Conservation (phyloP, 257 asterid species). For the Lycium barbarum region DNA sequence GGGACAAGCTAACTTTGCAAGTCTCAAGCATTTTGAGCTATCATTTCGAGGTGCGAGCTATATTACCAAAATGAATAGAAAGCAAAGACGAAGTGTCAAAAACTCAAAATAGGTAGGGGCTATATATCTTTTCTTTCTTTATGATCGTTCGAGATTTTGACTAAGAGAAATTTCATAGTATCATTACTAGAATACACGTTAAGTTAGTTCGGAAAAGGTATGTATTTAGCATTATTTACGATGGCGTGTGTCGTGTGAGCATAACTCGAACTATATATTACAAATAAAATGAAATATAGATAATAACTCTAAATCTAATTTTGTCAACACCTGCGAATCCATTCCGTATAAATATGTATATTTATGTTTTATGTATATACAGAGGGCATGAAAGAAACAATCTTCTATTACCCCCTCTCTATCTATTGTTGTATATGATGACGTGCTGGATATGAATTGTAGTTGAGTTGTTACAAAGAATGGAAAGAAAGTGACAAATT, state of each 20-base stretch:
- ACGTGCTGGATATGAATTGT: neutral
- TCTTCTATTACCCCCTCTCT: neutral
- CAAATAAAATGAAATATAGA: no score
- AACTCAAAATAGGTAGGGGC: neutral
- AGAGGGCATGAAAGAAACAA: neutral
- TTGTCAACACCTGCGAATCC: no score
- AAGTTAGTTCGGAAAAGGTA: neutral
- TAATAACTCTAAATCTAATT: neutral
- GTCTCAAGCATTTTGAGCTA: neutral
- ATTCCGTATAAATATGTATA: no score
- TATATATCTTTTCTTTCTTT: neutral
- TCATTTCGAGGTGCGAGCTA: neutral
- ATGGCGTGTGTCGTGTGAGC: neutral
- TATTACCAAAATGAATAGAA: neutral
- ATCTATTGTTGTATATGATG: neutral
- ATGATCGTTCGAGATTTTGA: neutral
- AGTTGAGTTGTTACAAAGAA: neutral
- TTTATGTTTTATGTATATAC: neutral
- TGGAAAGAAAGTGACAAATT: neutral
- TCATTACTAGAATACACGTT: neutral
- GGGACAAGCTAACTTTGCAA: neutral
- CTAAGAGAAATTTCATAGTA: neutral
- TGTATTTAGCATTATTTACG: neutral
- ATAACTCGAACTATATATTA: no score
- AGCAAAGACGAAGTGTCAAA: neutral